phyloP scores from a whole-genome alignment of 495 filamentous ascomycete species.

The Cairneyella variabilis region DNA sequence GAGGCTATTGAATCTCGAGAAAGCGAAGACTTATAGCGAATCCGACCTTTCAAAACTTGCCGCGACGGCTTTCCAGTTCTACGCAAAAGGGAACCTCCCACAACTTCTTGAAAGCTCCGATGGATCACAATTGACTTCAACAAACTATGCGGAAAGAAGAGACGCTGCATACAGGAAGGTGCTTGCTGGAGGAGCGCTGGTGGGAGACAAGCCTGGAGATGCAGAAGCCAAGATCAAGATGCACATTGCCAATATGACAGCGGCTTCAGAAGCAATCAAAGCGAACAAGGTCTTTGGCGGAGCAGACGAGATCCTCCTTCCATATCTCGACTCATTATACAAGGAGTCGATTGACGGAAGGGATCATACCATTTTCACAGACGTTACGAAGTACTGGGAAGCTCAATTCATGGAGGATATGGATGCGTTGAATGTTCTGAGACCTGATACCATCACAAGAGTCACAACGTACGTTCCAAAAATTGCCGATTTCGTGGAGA shows the following conservation, averaged over 20 bases:
- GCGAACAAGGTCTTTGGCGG: constrained; percentile 38
- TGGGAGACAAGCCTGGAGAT: constrained; percentile 59
- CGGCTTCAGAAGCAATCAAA: constrained; percentile 55
- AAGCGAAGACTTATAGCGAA: constrained; percentile 25
- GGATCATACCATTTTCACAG: constrained; percentile 68
- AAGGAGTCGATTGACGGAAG: constrained; percentile 69
- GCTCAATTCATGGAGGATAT: constrained; percentile 81
- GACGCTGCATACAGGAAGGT: constrained; percentile 61
- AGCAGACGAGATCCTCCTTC: constrained; percentile 67
- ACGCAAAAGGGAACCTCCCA: constrained; percentile 74
- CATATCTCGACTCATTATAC: constrained; percentile 77
- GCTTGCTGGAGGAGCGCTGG: constrained; percentile 57
- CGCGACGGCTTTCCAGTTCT: constrained; percentile 63
- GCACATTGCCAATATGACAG: constrained; percentile 76
- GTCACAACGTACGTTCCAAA: constrained; percentile 87
- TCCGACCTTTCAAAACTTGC: constrained; percentile 45
- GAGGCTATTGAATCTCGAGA: constrained; percentile 19
- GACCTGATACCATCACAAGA: constrained; percentile 75
- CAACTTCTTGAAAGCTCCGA: constrained; percentile 44
- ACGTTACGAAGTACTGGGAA: constrained; percentile 79
- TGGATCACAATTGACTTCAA: constrained; percentile 35
- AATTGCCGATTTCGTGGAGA: constrained; percentile 63
- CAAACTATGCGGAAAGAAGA: constrained; percentile 51
- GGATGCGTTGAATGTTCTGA: constrained; percentile 76
- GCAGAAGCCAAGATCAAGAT: constrained; percentile 86